A percentile compares a stretch with the other conserved stretches of the same genome.
Conservation (phyloP, 1,284 basidiomycete genomes). For the Hemileia vastatrix region DNA sequence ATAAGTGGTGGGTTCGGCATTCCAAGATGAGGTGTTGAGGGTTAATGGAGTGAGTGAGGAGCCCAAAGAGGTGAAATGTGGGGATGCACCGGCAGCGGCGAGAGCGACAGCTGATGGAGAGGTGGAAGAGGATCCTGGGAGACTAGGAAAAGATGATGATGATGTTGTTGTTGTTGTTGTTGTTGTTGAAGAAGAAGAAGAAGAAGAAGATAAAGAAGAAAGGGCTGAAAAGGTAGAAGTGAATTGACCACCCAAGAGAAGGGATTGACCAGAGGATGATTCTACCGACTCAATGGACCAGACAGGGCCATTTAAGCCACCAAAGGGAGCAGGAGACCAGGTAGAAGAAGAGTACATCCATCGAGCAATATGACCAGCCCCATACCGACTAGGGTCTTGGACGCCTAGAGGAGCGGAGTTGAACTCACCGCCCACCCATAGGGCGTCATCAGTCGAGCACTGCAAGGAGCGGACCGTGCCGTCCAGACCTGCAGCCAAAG, state of each 20-base stretch:
- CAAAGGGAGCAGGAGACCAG: slow-evolving; percentile 71
- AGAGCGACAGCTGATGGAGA: slow-evolving; percentile 56
- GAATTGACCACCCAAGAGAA: slow-evolving; percentile 85
- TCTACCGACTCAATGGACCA: slow-evolving; percentile 57
- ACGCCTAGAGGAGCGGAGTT: slow-evolving; percentile 40
- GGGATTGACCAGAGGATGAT: slow-evolving; percentile 59
- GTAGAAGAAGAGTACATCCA: slow-evolving; percentile 59
- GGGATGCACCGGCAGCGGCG: slow-evolving; percentile 34
- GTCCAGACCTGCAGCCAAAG: slow-evolving; percentile 45
- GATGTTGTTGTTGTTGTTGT: slow-evolving; percentile 51
- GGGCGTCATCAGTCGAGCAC: slow-evolving; percentile 58
- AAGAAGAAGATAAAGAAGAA: slow-evolving; percentile 33
- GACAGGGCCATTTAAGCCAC: slow-evolving; percentile 70
- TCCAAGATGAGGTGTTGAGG: slow-evolving; percentile 51
- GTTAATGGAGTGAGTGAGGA: slow-evolving; percentile 74
- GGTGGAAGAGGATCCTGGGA: slow-evolving; percentile 38
- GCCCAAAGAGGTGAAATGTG: slow-evolving; percentile 60
- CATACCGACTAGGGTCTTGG: slow-evolving; percentile 50
- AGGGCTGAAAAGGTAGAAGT: slow-evolving; percentile 40
- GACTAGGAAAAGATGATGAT: slow-evolving; percentile 61
- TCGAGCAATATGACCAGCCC: slow-evolving; percentile 60
- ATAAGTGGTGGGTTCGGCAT: slow-evolving; percentile 64
- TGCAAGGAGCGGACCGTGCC: slow-evolving; percentile 66
- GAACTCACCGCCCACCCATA: slow-evolving; percentile 83
- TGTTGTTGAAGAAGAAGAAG: slow-evolving; percentile 51